These are phyloP conservation scores for Fraxinus sp. DNA, from an alignment of 305 asterid species.

Conservation along the genomic window DNA sequence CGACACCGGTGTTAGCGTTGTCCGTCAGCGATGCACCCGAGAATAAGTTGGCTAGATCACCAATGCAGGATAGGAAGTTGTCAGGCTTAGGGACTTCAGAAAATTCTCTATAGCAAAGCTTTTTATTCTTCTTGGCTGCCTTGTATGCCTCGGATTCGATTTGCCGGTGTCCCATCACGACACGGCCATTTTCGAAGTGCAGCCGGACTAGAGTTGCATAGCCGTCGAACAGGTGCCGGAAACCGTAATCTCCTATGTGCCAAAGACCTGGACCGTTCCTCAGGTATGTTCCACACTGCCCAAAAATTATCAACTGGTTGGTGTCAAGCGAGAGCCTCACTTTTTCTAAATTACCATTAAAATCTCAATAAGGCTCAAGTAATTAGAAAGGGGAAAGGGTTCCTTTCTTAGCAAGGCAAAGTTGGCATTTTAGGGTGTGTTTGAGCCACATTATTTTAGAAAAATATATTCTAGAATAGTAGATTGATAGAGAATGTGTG, in stretches of 20 bases:
- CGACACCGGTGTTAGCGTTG: conserved; percentile 91
- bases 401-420: not conserved
- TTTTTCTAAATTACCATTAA: not conserved
- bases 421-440: no score
- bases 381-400: no score
- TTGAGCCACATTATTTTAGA: no score
- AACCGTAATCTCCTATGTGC: conserved; percentile 80
- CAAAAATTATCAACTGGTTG: not conserved
- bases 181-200: conserved; percentile 57
- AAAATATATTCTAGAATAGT: no score
- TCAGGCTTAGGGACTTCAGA: conserved; percentile 80
- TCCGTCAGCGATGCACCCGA: conserved; percentile 90
- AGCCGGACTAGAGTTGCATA: conserved; percentile 92
- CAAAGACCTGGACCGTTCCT: conserved; percentile 94
- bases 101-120: conserved; percentile 76
- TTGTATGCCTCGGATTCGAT: conserved; percentile 84
- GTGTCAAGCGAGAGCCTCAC: not conserved
- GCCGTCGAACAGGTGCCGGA: conserved; percentile 96
- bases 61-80: conserved; percentile 64
- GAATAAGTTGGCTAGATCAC: conserved; percentile 76
- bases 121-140: conserved; percentile 64
- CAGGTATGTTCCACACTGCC: conserved; percentile 86
- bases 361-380: not conserved
- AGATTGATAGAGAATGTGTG: no score
- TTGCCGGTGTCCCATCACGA: conserved; percentile 85